phyloP scores from a whole-genome alignment of 192 early-diverging fungal species.

The Backusella australiensis region DNA sequence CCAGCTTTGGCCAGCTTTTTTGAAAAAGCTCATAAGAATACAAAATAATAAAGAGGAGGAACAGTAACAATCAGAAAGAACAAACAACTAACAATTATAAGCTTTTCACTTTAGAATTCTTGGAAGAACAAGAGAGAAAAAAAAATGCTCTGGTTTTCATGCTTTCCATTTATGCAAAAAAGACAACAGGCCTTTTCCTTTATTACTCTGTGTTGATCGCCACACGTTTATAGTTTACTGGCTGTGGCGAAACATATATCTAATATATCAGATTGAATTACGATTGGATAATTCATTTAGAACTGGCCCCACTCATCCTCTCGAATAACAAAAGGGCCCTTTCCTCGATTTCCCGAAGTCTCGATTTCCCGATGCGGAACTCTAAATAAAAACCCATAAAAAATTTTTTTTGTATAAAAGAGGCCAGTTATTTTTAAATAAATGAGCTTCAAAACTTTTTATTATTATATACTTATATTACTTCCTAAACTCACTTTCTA shows the following conservation, averaged over 20 bases:
- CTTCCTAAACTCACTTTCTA: background rate
- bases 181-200: background rate
- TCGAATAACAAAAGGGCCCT: background rate
- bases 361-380: background rate
- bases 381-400: constrained; percentile 1
- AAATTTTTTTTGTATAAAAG: background rate
- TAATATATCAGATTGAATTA: background rate
- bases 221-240: background rate
- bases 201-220: background rate
- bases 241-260: background rate
- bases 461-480: background rate
- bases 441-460: background rate
- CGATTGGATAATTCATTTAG: background rate
- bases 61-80: background rate
- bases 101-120: background rate
- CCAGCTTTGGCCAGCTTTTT: background rate
- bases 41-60: background rate
- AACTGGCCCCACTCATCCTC: background rate
- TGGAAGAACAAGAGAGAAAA: background rate
- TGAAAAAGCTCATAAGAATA: background rate
- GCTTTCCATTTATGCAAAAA: background rate
- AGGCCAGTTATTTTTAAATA: background rate
- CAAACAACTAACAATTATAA: background rate
- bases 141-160: background rate
- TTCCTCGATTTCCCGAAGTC: background rate